phyloP scores from a whole-genome alignment of 495 filamentous ascomycete species.

The Thozetella sp. region DNA sequence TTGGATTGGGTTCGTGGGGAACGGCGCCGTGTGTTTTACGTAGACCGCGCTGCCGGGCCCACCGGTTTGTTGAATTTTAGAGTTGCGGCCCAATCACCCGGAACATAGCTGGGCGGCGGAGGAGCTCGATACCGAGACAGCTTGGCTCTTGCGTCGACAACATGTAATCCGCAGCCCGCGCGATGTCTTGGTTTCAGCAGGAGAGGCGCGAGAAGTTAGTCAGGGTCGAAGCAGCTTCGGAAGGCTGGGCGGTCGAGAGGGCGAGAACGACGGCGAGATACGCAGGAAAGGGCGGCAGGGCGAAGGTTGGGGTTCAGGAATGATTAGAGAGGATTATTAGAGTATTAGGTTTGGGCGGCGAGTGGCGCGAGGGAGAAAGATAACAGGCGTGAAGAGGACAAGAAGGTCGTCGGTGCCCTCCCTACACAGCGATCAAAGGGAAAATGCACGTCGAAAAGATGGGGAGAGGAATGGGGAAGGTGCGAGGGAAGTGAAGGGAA shows the following conservation, averaged over 20 bases:
- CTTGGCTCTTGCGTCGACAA: not conserved
- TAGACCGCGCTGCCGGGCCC: not conserved
- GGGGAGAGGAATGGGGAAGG: too few relatives aligned
- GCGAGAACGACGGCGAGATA: too few relatives aligned
- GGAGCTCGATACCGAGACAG: not conserved
- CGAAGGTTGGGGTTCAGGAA: not conserved
- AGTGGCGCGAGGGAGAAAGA: not conserved
- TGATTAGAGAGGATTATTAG: too few relatives aligned
- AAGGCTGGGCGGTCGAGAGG: not conserved
- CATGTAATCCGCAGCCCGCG: not conserved
- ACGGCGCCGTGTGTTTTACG: not conserved
- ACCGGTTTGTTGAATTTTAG: not conserved
- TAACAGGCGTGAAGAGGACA: not conserved
- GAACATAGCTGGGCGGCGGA: not conserved
- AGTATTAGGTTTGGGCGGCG: not conserved
- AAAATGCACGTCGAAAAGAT: too few relatives aligned
- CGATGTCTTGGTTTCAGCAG: not conserved
- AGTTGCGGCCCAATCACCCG: not conserved
- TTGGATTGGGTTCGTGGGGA: not conserved
- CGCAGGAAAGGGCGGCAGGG: not conserved
- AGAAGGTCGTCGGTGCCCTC: not conserved
- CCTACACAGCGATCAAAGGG: too few relatives aligned
- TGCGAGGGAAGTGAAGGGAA: too few relatives aligned
- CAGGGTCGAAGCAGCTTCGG: too few relatives aligned
- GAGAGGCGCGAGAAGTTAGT: too few relatives aligned